Percentiles rank a stretch among this genome's conserved stretches.
These are phyloP conservation scores for Cylindrodendrum hubeiense DNA, from an alignment of 2,329 filamentous ascomycete species.

Conservation along the genomic window DNA sequence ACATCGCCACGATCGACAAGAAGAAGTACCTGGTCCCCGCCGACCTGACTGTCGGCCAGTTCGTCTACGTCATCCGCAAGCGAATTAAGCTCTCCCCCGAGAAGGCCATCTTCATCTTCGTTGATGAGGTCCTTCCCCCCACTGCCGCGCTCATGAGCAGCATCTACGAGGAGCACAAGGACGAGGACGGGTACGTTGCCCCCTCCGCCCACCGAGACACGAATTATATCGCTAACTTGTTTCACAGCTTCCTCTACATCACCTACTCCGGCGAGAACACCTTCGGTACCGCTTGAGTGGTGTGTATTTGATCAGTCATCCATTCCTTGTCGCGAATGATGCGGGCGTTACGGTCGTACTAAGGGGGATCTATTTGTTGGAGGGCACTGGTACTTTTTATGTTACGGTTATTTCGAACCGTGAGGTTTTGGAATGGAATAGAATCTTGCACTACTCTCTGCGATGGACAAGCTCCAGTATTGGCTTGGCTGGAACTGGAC, in stretches of 20 bases:
- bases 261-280: slow-evolving; percentile 99
- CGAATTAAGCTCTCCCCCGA: slow-evolving; percentile 99
- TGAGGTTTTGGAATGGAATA: slow-evolving; percentile 36
- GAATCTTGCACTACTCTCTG: slow-evolving; percentile 34
- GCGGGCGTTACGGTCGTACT: slow-evolving; percentile 52
- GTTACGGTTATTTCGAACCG: slow-evolving; percentile 37
- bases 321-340: slow-evolving; percentile 44
- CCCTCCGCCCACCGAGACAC: neutral
- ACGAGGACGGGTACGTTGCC: slow-evolving; percentile 73
- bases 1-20: slow-evolving; percentile 99
- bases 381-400: slow-evolving; percentile 44
- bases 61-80: slow-evolving; percentile 99
- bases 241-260: slow-evolving; percentile 90
- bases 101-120: slow-evolving; percentile 99
- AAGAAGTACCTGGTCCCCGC: slow-evolving; percentile 99
- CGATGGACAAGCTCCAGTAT: slow-evolving; percentile 20
- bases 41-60: slow-evolving; percentile 98
- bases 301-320: slow-evolving; percentile 34
- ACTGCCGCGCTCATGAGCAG: slow-evolving; percentile 99
- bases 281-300: slow-evolving; percentile 71
- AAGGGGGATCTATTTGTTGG: slow-evolving; percentile 43
- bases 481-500: slow-evolving; percentile 5
- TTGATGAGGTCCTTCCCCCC: slow-evolving; percentile 96
- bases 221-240: slow-evolving; percentile 32
- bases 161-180: slow-evolving; percentile 99